Conservation (phyloP, 306 rosid species). For the Rubus parviflorus region DNA sequence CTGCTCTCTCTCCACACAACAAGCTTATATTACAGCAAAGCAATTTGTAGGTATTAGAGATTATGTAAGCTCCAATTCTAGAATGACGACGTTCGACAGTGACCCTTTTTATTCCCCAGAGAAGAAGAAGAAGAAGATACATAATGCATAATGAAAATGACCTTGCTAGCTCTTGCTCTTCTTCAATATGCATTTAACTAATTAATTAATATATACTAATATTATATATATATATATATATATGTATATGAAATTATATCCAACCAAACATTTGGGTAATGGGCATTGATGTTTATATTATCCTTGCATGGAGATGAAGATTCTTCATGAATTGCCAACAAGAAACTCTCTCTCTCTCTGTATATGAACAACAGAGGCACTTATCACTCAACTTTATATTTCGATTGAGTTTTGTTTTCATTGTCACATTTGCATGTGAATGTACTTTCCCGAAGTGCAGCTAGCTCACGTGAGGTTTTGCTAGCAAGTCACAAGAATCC, state of each 20-base stretch:
- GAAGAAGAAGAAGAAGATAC: not conserved
- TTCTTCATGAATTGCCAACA: slow-evolving; percentile 47
- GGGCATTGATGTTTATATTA: slow-evolving; percentile 30
- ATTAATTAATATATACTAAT: not conserved
- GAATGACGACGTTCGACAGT: slow-evolving; percentile 34
- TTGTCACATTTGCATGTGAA: slow-evolving; percentile 79
- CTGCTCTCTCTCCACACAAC: slow-evolving; percentile 18
- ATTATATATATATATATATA: too few relatives aligned
- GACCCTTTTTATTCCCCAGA: slow-evolving; percentile 37
- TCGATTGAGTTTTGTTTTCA: slow-evolving; percentile 64
- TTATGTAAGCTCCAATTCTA: slow-evolving; percentile 30
- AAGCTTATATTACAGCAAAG: slow-evolving; percentile 28
- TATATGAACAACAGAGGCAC: slow-evolving; percentile 51
- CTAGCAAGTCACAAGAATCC: slow-evolving; percentile 66
- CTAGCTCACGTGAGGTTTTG: slow-evolving; percentile 88
- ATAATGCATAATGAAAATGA: slow-evolving; percentile 18
- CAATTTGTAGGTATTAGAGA: slow-evolving; percentile 19
- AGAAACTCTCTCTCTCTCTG: slow-evolving; percentile 22
- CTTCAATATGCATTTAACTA: not conserved
- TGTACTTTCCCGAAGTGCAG: slow-evolving; percentile 87
- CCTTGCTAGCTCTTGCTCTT: not conserved
- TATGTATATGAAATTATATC: not conserved
- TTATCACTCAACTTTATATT: slow-evolving; percentile 63
- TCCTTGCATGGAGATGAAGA: slow-evolving; percentile 22
- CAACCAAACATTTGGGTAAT: slow-evolving; percentile 23